Evolutionary conservation across 164 flowering plant species (phyloP).

Genomic region (Litsea cubeba): DNA sequence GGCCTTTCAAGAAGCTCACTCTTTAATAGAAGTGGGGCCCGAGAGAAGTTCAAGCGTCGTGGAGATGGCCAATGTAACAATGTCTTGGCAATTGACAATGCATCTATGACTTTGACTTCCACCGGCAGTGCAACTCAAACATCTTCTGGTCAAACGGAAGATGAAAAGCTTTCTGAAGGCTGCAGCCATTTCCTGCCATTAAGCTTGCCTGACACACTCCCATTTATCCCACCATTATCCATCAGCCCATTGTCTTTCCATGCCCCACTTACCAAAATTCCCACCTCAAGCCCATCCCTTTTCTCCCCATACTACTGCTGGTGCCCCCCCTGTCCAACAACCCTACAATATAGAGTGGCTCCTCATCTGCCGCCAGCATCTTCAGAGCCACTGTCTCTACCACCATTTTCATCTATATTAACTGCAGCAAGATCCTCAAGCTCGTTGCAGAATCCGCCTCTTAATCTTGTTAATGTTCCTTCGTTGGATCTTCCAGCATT

Average conservation of each 20-base stretch:
- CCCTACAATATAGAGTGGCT: slow-evolving; percentile 31
- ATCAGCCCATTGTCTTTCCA: slow-evolving; percentile 10
- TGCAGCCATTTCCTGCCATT: slow-evolving; percentile 14
- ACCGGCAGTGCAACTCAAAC: slow-evolving; percentile 11
- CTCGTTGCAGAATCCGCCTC: slow-evolving; percentile 30
- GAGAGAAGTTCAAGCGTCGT: slow-evolving; percentile 50
- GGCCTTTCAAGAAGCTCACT: slow-evolving; percentile 35
- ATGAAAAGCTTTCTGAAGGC: slow-evolving; percentile 26
- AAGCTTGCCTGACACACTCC: slow-evolving; percentile 38
- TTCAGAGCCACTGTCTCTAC: slow-evolving; percentile 37
- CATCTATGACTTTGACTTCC: slow-evolving; percentile 15
- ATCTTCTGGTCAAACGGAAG: slow-evolving; percentile 22
- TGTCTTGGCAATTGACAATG: slow-evolving; percentile 26
- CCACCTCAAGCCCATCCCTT: slow-evolving; percentile 27
- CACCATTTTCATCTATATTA: slow-evolving; percentile 53
- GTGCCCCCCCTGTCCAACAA: slow-evolving; percentile 67
- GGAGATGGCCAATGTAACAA: slow-evolving; percentile 28
- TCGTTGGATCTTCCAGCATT: slow-evolving; percentile 59
- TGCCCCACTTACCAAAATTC: slow-evolving; percentile 13
- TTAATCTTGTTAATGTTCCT: slow-evolving; percentile 34
- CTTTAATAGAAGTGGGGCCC: slow-evolving; percentile 32
- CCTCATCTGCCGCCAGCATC: slow-evolving; percentile 31
- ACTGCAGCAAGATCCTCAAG: slow-evolving; percentile 37
- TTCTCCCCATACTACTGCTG: slow-evolving; percentile 83
- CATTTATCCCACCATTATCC: slow-evolving; percentile 16